Conservation (phyloP, 1,139 yeast genomes). For the Debaryomycetaceae sp. region DNA sequence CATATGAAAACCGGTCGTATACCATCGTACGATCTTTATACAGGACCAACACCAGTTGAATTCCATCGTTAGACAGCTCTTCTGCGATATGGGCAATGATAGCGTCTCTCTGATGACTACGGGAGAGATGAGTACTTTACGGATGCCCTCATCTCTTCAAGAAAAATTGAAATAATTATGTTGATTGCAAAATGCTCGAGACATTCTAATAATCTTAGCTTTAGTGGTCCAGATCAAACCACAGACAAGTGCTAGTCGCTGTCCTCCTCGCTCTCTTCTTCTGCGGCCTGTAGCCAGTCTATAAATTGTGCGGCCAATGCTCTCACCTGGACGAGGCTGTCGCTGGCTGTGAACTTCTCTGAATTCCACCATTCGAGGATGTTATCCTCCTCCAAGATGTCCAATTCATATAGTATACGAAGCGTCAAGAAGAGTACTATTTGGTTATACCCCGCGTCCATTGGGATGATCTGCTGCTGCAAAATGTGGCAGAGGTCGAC, state of each 20-base stretch:
- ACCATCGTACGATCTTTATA: background rate
- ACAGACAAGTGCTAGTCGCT: conserved; percentile 2
- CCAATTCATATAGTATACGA: conserved; percentile 71
- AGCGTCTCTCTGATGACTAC: no score
- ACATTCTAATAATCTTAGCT: no score
- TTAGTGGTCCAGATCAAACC: no score
- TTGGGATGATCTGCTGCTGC: conserved; percentile 42
- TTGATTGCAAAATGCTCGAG: no score
- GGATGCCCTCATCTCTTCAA: no score
- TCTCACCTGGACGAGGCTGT: conserved; percentile 46
- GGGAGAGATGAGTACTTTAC: no score
- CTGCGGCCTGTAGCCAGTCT: conserved; percentile 86
- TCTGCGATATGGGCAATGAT: background rate
- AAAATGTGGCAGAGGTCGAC: conserved; percentile 65
- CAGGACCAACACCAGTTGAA: conserved; percentile 2
- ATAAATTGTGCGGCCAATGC: conserved; percentile 67
- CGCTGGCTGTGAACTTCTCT: conserved; percentile 37
- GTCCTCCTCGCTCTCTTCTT: conserved; percentile 46
- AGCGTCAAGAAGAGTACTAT: conserved; percentile 62
- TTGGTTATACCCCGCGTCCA: conserved; percentile 35
- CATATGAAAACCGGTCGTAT: background rate
- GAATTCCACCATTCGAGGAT: conserved; percentile 80
- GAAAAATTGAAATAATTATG: no score
- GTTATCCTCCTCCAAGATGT: conserved; percentile 76
- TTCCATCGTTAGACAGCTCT: conserved; percentile 1